A percentile compares a stretch with the other conserved stretches of the same genome.
Conservation (phyloP, 1,139 yeast species). For the Candida sanyaensis region DNA sequence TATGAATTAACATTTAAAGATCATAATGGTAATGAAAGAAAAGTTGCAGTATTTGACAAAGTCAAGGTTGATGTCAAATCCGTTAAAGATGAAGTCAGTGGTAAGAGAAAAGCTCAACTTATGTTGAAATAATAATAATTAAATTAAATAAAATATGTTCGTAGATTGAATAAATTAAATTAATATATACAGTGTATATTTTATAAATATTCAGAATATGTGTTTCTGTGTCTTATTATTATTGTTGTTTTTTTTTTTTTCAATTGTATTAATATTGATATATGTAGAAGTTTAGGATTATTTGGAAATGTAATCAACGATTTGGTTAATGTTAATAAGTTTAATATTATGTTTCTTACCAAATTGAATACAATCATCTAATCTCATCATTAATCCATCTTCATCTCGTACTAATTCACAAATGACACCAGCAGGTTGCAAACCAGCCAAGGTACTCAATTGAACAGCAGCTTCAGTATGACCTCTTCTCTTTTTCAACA, state of each 20-base stretch:
- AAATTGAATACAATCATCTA: slow-evolving; percentile 80
- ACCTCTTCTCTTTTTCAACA: slow-evolving; percentile 82
- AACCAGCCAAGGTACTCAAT: slow-evolving; percentile 72
- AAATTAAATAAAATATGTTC: background rate
- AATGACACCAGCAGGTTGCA: slow-evolving; percentile 87
- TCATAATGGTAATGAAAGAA: slow-evolving; percentile 42
- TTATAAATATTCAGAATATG: background rate
- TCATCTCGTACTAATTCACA: slow-evolving; percentile 92
- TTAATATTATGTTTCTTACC: slow-evolving; percentile 64
- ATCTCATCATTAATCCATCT: slow-evolving; percentile 95
- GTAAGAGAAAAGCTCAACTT: slow-evolving; percentile 90
- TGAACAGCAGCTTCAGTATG: slow-evolving; percentile 98
- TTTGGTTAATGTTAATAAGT: slow-evolving; percentile 77
- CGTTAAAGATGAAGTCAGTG: slow-evolving; percentile 81
- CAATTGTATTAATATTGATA: background rate
- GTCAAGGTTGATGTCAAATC: slow-evolving; percentile 82
- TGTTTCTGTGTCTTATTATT: background rate
- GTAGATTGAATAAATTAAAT: no score
- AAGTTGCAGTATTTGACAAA: slow-evolving; percentile 78
- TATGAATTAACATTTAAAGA: slow-evolving; percentile 64
- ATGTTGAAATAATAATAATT: slow-evolving; percentile 41
- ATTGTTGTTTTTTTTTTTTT: background rate
- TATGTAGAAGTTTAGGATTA: slow-evolving; percentile 1
- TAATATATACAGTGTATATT: background rate
- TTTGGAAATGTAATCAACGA: slow-evolving; percentile 54